phyloP scores from a whole-genome alignment of 768 basidiomycete species.

The Hericium rajendrae region DNA sequence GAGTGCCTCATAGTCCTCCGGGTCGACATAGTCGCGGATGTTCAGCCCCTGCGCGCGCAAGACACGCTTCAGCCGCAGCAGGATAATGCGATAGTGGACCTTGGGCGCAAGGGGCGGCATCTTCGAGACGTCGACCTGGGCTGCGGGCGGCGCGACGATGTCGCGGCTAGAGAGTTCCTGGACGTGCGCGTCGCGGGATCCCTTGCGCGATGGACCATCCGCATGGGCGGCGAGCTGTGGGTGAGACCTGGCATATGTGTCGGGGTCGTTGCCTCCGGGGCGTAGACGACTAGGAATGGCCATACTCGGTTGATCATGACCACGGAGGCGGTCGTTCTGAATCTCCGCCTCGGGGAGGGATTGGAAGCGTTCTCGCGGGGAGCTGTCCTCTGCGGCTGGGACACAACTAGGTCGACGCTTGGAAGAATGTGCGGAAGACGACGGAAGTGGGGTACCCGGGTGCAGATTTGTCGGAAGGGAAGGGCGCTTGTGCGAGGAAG shows the following conservation, averaged over 20 bases:
- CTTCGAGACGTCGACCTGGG: too few species aligned
- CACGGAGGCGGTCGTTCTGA: background rate
- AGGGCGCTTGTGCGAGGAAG: background rate
- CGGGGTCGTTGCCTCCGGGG: background rate
- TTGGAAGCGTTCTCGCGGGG: background rate
- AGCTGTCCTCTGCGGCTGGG: background rate
- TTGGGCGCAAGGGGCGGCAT: constrained; percentile 6
- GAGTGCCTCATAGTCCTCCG: constrained; percentile 4
- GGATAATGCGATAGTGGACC: constrained; percentile 7
- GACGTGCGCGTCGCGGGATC: too few species aligned
- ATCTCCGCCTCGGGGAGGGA: background rate
- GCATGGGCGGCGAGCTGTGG: background rate
- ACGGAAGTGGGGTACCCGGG: background rate
- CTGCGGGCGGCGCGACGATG: too few species aligned
- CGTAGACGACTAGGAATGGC: background rate
- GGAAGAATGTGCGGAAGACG: background rate
- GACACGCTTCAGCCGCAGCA: constrained; percentile 8
- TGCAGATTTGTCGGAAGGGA: background rate
- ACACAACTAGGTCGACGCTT: background rate
- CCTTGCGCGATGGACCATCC: background rate
- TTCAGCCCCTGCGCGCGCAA: constrained; percentile 7
- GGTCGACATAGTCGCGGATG: constrained; percentile 10
- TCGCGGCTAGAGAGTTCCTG: too few species aligned
- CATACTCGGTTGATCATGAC: background rate
- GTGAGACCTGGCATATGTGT: background rate